phyloP scores from a whole-genome alignment of 805 yeast species.

The Kodamaea hsintzibuensis region DNA sequence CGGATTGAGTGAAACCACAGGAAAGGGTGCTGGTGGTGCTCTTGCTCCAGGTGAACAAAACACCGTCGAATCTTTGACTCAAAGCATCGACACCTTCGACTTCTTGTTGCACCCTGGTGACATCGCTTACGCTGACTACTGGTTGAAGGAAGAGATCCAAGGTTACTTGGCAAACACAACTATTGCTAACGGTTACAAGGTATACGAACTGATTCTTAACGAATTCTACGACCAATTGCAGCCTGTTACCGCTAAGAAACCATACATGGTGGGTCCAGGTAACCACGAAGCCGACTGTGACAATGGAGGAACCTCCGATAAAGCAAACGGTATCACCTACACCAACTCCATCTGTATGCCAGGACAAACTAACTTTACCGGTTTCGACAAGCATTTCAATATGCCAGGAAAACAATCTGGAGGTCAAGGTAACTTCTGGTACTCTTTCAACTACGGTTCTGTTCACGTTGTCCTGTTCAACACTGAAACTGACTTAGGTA shows the following conservation, averaged over 20 bases:
- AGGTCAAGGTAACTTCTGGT: constrained; percentile 16
- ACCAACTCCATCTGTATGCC: constrained; percentile 16
- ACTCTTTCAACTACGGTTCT: constrained; percentile 16
- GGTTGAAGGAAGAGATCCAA: constrained; percentile 16
- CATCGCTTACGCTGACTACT: constrained; percentile 17
- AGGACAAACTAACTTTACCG: constrained; percentile 18
- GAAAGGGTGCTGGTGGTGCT: constrained; percentile 13
- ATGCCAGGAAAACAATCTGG: constrained; percentile 16
- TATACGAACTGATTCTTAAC: constrained; percentile 16
- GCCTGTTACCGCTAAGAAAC: constrained; percentile 14
- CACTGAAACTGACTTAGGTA: constrained; percentile 18
- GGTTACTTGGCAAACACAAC: constrained; percentile 14
- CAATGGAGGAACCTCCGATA: constrained; percentile 12
- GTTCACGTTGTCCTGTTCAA: constrained; percentile 14
- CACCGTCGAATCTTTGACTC: constrained; percentile 14
- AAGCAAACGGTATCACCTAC: constrained; percentile 6
- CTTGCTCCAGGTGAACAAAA: constrained; percentile 16
- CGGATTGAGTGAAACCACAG: constrained; percentile 14
- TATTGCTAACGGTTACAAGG: constrained; percentile 12
- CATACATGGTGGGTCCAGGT: constrained; percentile 17
- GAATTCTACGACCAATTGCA: constrained; percentile 15
- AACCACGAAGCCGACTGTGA: constrained; percentile 19
- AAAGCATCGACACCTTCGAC: constrained; percentile 11
- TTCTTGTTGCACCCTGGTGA: constrained; percentile 19
- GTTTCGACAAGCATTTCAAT: constrained; percentile 15